Conservation (phyloP, 129 eudicot species). For the Pulicaria dysenterica region DNA sequence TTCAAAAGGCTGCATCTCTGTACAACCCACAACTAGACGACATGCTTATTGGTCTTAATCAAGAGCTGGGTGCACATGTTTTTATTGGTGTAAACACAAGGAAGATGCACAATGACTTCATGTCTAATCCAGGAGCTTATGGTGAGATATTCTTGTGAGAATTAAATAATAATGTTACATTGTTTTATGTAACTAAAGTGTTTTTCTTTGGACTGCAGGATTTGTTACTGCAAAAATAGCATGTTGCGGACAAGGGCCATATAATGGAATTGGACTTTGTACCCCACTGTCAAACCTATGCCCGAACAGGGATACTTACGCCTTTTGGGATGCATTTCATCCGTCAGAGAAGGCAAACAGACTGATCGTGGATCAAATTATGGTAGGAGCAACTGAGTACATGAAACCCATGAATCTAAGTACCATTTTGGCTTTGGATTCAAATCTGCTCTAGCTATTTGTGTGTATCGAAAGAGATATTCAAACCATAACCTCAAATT, state of each 20-base stretch:
- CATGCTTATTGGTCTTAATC: conserved; percentile 56
- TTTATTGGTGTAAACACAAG: conserved; percentile 45
- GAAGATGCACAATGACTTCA: conserved; percentile 46
- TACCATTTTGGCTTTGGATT: conserved; percentile 48
- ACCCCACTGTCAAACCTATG: conserved; percentile 59
- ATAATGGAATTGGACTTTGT: conserved; percentile 74
- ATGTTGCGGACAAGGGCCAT: conserved; percentile 86
- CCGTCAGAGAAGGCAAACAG: conserved; percentile 56
- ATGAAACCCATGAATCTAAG: conserved; percentile 55
- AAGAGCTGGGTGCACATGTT: conserved; percentile 51
- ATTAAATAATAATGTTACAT: background rate
- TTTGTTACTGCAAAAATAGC: conserved; percentile 63
- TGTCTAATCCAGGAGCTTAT: conserved; percentile 38
- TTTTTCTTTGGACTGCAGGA: conserved; percentile 36
- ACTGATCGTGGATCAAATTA: conserved; percentile 44
- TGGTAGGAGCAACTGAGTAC: conserved; percentile 40
- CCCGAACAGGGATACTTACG: conserved; percentile 57
- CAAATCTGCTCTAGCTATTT: conserved; percentile 22
- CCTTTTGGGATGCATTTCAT: conserved; percentile 77
- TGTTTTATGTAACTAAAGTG: background rate
- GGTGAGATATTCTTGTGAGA: conserved; percentile 19
- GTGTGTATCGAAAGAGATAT: conserved; percentile 9
- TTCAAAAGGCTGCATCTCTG: conserved; percentile 60
- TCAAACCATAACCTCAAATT: background rate
- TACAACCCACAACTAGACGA: conserved; percentile 69